These are phyloP conservation scores for Halteria grandinella DNA, from an alignment of 73 alveolate genomes.

Conservation along the genomic window DNA sequence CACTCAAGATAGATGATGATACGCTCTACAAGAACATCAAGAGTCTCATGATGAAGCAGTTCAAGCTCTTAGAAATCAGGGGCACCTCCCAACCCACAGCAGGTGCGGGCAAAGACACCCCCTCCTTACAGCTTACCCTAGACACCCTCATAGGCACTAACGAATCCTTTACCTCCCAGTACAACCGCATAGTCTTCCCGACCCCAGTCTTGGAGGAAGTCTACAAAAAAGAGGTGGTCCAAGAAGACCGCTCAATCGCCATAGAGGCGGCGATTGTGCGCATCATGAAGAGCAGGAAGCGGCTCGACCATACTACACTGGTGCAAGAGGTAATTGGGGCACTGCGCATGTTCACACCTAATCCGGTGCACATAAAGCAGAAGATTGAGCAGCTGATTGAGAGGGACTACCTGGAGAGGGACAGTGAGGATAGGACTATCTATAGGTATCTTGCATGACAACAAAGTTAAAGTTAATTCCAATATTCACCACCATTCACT, in stretches of 20 bases:
- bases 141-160: slow-evolving; percentile 67
- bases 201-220: slow-evolving; percentile 80
- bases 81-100: neutral
- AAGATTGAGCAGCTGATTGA: slow-evolving; percentile 73
- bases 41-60: slow-evolving; percentile 8
- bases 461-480: neutral
- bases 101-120: no score
- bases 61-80: slow-evolving; percentile 14
- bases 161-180: slow-evolving; percentile 59
- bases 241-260: slow-evolving; percentile 89
- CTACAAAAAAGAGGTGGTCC: slow-evolving; percentile 79
- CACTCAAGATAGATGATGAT: slow-evolving; percentile 61
- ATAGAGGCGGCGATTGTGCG: slow-evolving; percentile 94
- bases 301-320: slow-evolving; percentile 60
- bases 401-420: slow-evolving; percentile 72
- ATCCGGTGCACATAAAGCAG: slow-evolving; percentile 63
- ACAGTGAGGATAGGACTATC: slow-evolving; percentile 60
- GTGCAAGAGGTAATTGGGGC: slow-evolving; percentile 68
- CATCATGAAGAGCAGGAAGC: slow-evolving; percentile 86
- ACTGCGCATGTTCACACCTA: slow-evolving; percentile 78
- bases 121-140: neutral
- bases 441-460: slow-evolving; percentile 39
- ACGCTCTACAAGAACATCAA: slow-evolving; percentile 41
- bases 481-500: neutral
- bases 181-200: slow-evolving; percentile 62